Conservation (phyloP, 257 asterid species). For the Ophiorrhiza pumila region DNA sequence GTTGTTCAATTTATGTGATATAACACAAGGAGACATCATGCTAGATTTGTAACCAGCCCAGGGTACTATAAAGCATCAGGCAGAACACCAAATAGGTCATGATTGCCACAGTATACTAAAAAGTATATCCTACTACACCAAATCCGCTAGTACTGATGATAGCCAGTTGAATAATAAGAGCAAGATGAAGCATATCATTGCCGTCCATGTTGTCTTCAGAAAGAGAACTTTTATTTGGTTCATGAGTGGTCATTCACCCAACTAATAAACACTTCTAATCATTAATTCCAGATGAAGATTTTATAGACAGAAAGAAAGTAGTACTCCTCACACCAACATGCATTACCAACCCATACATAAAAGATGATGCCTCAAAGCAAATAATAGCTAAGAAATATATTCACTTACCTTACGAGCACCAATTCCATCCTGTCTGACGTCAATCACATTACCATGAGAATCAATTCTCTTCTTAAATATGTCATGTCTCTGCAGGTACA, state of each 20-base stretch:
- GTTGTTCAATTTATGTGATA: not conserved
- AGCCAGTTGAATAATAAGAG: not conserved
- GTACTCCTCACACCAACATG: not conserved
- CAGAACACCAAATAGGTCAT: not conserved
- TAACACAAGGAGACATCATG: not conserved
- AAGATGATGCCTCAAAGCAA: slow-evolving; percentile 5
- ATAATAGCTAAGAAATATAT: not conserved
- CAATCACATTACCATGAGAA: slow-evolving; percentile 76
- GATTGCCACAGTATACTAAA: not conserved
- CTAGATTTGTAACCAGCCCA: not conserved
- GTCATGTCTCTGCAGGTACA: slow-evolving; percentile 75
- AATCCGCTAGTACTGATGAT: not conserved
- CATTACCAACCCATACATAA: slow-evolving; percentile 2
- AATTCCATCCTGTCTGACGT: slow-evolving; percentile 73
- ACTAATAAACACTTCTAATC: not conserved
- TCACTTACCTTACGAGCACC: slow-evolving; percentile 87
- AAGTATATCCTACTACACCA: not conserved
- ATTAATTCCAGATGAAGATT: not conserved
- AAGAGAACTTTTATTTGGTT: not conserved
- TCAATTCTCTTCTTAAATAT: slow-evolving; percentile 89
- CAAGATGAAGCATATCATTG: not conserved
- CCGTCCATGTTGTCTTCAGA: not conserved
- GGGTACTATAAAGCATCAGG: not conserved
- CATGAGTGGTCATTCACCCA: not conserved
- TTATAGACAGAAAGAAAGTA: not conserved